Conservation (phyloP, 2,329 filamentous ascomycete genomes). For the Aspergillus unguis region DNA sequence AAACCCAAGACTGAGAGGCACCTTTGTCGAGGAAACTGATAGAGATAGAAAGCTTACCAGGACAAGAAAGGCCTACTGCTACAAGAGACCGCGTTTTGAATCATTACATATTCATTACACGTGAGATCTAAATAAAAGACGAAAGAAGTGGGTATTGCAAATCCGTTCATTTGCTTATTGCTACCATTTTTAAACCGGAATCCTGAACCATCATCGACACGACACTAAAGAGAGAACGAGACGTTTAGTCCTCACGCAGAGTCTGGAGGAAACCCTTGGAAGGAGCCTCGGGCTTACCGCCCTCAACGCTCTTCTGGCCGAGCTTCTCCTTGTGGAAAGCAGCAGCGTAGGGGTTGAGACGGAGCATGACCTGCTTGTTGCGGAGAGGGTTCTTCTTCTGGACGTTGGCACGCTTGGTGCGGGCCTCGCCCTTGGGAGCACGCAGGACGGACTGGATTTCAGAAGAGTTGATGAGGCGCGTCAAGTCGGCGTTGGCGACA, state of each 20-base stretch:
- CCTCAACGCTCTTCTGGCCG: constrained; percentile 64
- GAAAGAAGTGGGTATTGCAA: constrained; percentile 22
- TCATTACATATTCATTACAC: constrained; percentile 11
- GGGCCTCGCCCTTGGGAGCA: constrained; percentile 82
- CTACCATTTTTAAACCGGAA: constrained; percentile 25
- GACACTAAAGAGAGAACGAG: constrained; percentile 12
- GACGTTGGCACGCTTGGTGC: constrained; percentile 83
- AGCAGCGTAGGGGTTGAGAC: constrained; percentile 96
- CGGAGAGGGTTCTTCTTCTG: constrained; percentile 99
- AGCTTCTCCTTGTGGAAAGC: constrained; percentile 85
- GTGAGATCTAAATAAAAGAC: constrained; percentile 6
- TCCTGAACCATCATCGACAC: constrained; percentile 19
- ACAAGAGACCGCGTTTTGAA: background rate
- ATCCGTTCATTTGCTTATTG: constrained; percentile 25
- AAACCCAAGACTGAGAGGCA: too few species aligned
- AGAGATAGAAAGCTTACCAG: background rate
- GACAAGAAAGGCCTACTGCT: background rate
- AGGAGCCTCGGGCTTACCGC: constrained; percentile 58
- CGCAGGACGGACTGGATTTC: constrained; percentile 96
- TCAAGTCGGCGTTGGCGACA: constrained; percentile 90
- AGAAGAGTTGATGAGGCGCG: constrained; percentile 97
- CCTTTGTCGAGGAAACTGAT: too few species aligned
- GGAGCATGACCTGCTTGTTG: constrained; percentile 98
- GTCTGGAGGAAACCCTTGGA: constrained; percentile 53
- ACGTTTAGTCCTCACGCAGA: constrained; percentile 51